A percentile compares a stretch with the other conserved stretches of the same genome.
Conservation (phyloP, 306 rosid species). For the Erythrophleum fordii region DNA sequence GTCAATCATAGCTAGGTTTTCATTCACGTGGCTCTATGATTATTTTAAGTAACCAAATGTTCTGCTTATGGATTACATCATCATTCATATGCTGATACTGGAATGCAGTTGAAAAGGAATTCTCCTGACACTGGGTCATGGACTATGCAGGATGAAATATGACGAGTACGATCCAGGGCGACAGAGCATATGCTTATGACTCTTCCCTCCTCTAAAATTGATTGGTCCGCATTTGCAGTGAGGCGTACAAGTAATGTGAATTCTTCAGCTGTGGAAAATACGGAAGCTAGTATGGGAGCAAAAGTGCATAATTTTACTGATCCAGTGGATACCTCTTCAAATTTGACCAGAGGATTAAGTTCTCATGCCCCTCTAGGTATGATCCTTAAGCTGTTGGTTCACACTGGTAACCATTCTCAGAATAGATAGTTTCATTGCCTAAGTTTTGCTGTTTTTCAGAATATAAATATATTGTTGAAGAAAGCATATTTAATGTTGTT, state of each 20-base stretch:
- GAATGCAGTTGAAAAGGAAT: constrained; percentile 70
- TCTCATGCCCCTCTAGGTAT: constrained; percentile 52
- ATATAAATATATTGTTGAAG: constrained; percentile 29
- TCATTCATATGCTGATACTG: constrained; percentile 36
- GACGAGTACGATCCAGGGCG: constrained; percentile 85
- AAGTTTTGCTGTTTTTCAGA: not conserved
- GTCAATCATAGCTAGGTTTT: constrained; percentile 22
- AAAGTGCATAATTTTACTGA: constrained; percentile 42
- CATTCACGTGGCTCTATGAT: not conserved
- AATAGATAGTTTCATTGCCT: constrained; percentile 23
- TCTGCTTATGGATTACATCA: constrained; percentile 25
- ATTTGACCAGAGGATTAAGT: constrained; percentile 39
- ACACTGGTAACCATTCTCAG: constrained; percentile 13
- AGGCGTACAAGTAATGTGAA: constrained; percentile 49
- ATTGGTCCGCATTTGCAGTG: constrained; percentile 58
- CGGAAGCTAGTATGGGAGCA: constrained; percentile 45
- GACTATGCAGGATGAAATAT: constrained; percentile 95
- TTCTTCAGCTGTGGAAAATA: constrained; percentile 48
- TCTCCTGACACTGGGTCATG: constrained; percentile 74
- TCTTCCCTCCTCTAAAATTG: constrained; percentile 73
- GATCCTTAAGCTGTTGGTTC: constrained; percentile 34
- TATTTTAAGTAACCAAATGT: constrained; percentile 22
- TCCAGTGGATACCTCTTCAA: constrained; percentile 46
- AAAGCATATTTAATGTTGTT: constrained; percentile 38
- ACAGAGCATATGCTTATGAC: constrained; percentile 87